These are phyloP conservation scores for Ceratocystis albifundus DNA, from an alignment of 2,329 filamentous ascomycete genomes.

Conservation along the genomic window DNA sequence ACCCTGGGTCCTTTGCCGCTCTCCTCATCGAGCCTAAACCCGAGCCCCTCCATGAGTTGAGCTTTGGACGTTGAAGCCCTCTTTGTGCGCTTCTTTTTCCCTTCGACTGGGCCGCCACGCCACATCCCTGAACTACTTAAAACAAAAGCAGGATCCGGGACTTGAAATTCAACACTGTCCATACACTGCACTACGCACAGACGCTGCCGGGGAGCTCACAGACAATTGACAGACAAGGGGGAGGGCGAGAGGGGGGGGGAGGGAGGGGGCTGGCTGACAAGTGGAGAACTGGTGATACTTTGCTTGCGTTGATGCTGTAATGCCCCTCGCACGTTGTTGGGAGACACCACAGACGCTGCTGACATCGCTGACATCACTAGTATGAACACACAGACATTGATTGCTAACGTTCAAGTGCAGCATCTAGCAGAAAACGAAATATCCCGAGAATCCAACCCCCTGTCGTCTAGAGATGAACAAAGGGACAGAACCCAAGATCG, in stretches of 20 bases:
- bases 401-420: background rate
- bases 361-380: background rate
- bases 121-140: background rate
- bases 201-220: background rate
- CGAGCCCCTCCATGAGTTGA: background rate
- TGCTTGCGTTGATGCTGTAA: background rate
- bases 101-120: conserved; percentile 10
- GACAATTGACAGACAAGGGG: conserved; percentile 8
- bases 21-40: background rate
- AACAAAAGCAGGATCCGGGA: conserved; percentile 10
- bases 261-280: background rate
- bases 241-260: too few relatives aligned
- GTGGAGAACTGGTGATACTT: conserved; percentile 6
- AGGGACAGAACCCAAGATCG: too few relatives aligned
- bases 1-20: background rate
- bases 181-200: background rate
- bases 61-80: background rate
- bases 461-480: background rate
- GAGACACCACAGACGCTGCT: background rate
- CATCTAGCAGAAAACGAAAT: background rate
- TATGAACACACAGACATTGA: background rate
- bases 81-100: background rate
- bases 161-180: background rate
- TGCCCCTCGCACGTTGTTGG: background rate
- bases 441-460: background rate